phyloP scores from a whole-genome alignment of 495 filamentous ascomycete species.

The Friedmanniomyces endolithicus region DNA sequence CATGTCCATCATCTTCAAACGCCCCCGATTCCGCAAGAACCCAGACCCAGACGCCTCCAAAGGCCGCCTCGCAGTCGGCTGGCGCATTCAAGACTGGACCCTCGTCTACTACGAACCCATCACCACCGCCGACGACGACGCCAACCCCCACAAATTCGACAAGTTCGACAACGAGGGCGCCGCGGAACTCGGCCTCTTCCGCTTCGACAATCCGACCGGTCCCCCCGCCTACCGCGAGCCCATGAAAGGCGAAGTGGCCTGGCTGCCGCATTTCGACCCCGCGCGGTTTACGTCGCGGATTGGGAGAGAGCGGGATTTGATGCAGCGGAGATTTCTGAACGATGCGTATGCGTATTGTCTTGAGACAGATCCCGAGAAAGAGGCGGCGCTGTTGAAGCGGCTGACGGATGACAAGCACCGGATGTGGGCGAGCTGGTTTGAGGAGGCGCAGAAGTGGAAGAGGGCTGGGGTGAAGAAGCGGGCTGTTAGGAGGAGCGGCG shows the following conservation, averaged over 20 bases:
- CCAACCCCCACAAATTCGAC: background rate
- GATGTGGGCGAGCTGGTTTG: background rate
- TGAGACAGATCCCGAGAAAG: background rate
- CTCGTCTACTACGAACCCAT: conserved; percentile 4
- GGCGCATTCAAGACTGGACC: background rate
- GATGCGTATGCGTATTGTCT: background rate
- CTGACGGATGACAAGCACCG: background rate
- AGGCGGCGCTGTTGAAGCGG: background rate
- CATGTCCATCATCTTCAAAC: conserved; percentile 1
- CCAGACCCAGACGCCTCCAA: background rate
- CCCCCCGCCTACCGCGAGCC: background rate
- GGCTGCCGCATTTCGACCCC: conserved; percentile 1
- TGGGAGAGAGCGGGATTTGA: background rate
- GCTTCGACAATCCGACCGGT: background rate
- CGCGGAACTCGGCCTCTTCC: background rate
- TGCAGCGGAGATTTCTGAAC: background rate
- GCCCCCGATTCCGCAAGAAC: background rate
- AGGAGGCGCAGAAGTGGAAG: conserved; percentile 2
- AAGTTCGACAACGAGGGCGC: background rate
- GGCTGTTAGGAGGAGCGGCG: background rate
- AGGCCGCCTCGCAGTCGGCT: conserved; percentile 3
- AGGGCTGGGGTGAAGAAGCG: background rate
- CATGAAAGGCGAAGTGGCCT: background rate
- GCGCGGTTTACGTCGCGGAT: background rate
- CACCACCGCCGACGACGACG: background rate